Percentiles rank a stretch among this genome's conserved stretches.
Conservation (phyloP, 768 basidiomycete genomes). For the Rhodotorula kratochvilovae region DNA sequence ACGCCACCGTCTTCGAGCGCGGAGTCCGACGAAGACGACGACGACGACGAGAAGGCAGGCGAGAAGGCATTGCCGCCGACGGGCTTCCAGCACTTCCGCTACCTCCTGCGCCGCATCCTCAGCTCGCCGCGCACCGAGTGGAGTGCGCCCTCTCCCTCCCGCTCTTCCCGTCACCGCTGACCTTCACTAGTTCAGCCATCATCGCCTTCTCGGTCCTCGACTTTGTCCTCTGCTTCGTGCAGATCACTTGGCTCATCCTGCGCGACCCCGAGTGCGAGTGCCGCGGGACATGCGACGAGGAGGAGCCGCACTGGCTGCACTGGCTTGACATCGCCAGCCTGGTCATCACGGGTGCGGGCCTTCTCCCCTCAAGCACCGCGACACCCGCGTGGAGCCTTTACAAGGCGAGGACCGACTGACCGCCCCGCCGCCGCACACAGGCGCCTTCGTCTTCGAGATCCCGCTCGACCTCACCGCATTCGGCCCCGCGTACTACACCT, state of each 20-base stretch:
- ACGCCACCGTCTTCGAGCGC: no score
- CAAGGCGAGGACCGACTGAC: neutral
- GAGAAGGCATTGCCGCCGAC: neutral
- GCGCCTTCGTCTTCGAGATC: conserved; percentile 18
- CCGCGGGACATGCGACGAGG: neutral
- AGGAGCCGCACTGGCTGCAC: neutral
- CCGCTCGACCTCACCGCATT: neutral
- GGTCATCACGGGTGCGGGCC: neutral
- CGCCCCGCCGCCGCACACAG: neutral
- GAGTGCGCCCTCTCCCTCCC: neutral
- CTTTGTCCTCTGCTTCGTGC: neutral
- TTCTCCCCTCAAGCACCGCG: no score
- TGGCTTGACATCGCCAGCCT: neutral
- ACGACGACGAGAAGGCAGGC: neutral
- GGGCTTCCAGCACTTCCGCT: neutral
- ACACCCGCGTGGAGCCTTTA: no score
- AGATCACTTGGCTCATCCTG: conserved; percentile 1
- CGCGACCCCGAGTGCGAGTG: conserved; percentile 1
- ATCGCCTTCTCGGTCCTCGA: conserved; percentile 2
- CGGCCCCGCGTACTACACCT: neutral
- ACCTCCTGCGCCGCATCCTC: neutral
- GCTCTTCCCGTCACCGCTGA: neutral
- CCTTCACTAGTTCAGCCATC: neutral
- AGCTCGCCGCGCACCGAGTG: conserved; percentile 1
- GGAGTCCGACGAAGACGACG: neutral